A percentile compares a stretch with the other conserved stretches of the same genome.
phyloP scores from a whole-genome alignment of 805 yeast species.

The Starmerella floris region DNA sequence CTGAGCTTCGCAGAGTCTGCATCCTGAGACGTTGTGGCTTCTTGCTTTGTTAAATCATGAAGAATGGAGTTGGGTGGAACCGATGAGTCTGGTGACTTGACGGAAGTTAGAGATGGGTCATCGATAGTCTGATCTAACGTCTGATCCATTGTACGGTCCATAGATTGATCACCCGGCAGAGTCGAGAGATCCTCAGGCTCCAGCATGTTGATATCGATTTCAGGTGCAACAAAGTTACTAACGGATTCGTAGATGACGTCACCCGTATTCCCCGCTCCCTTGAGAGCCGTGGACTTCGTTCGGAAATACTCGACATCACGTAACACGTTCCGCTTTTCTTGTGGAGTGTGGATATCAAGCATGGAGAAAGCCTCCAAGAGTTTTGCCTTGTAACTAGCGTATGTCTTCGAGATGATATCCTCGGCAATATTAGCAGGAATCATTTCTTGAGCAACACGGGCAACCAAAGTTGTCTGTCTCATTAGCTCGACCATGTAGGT shows the following conservation, averaged over 20 bases:
- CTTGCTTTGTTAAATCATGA: too few species aligned
- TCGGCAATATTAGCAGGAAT: constrained; percentile 30
- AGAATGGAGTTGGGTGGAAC: too few species aligned
- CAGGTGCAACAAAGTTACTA: constrained; percentile 31
- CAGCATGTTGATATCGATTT: background rate
- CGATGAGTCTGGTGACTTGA: too few species aligned
- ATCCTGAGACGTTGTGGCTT: too few species aligned
- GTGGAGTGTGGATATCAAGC: constrained; percentile 24
- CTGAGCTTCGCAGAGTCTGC: too few species aligned
- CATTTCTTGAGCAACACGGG: constrained; percentile 45
- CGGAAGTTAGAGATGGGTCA: too few species aligned
- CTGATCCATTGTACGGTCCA: background rate
- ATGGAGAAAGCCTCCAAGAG: constrained; percentile 42
- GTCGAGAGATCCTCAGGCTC: background rate
- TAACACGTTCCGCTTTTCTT: constrained; percentile 38
- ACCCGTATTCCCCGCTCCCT: constrained; percentile 50
- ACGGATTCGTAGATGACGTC: constrained; percentile 50
- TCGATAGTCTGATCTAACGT: background rate
- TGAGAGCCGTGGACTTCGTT: constrained; percentile 44
- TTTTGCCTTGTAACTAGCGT: constrained; percentile 43
- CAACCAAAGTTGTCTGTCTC: constrained; percentile 52
- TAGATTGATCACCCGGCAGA: background rate
- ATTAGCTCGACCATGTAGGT: constrained; percentile 52
- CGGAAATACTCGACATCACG: constrained; percentile 51
- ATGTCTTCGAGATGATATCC: constrained; percentile 27